These are phyloP conservation scores for Fagus crenata DNA, from an alignment of 306 rosid genomes.

Conservation along the genomic window DNA sequence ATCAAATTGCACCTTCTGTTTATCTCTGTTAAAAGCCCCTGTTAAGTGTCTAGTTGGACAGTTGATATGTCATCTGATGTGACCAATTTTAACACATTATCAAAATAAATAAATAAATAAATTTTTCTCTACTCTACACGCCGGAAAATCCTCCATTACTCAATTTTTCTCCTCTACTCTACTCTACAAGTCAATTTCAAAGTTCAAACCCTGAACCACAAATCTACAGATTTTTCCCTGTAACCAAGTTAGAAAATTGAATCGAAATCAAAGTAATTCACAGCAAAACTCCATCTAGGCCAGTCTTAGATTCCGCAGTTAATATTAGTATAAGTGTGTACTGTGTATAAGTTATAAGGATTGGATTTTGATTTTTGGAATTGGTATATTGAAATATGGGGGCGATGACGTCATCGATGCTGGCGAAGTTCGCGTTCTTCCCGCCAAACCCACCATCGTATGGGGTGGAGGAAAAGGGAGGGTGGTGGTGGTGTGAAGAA, in stretches of 20 bases:
- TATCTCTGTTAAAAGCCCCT: too few relatives aligned
- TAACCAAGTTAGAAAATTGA: background rate
- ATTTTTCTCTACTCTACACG: slow-evolving; percentile 23
- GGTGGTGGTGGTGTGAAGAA: slow-evolving; percentile 11
- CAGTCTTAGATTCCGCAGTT: background rate
- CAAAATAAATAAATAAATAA: too few relatives aligned
- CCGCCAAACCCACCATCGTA: slow-evolving; percentile 92
- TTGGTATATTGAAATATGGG: slow-evolving; percentile 50
- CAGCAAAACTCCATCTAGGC: background rate
- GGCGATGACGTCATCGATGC: too few relatives aligned
- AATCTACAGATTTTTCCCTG: too few relatives aligned
- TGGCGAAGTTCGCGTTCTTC: slow-evolving; percentile 87
- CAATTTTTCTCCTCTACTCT: background rate
- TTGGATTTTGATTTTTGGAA: background rate
- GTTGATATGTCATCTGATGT: too few relatives aligned
- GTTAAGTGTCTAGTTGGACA: too few relatives aligned
- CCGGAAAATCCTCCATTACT: slow-evolving; percentile 45
- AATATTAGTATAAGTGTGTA: background rate
- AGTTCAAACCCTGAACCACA: slow-evolving; percentile 36
- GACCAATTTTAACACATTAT: too few relatives aligned
- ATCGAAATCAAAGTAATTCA: too few relatives aligned
- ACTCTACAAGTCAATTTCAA: background rate
- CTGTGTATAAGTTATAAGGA: too few relatives aligned
- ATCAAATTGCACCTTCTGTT: too few relatives aligned
- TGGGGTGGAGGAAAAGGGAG: slow-evolving; percentile 47